phyloP scores from a whole-genome alignment of 2,329 filamentous ascomycete genomes.

The Dactylellina leptospora region DNA sequence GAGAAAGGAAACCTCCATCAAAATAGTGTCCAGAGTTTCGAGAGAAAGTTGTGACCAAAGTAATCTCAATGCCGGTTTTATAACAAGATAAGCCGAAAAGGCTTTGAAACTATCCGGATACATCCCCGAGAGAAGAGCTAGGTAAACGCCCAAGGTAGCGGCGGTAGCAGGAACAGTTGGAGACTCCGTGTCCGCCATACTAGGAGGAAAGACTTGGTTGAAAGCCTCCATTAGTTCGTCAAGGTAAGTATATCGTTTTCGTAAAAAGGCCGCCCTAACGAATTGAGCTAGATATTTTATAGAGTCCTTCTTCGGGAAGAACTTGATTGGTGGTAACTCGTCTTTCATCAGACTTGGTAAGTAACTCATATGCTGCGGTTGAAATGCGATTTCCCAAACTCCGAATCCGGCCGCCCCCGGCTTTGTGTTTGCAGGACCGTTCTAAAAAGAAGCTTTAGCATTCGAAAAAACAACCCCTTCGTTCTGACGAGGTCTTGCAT shows the following conservation, averaged over 20 bases:
- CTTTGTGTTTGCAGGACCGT: constrained; percentile 10
- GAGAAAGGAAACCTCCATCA: constrained; percentile 48
- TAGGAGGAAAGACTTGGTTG: constrained; percentile 37
- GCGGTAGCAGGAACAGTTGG: constrained; percentile 37
- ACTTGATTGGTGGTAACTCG: constrained; percentile 38
- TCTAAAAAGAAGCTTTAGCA: constrained; percentile 5
- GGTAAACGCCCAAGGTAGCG: constrained; percentile 32
- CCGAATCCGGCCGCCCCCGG: constrained; percentile 23
- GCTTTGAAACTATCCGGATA: constrained; percentile 47
- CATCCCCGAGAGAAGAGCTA: constrained; percentile 47
- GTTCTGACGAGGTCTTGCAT: not conserved
- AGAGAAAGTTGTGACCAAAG: constrained; percentile 48
- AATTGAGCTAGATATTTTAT: constrained; percentile 22
- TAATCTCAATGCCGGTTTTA: constrained; percentile 36
- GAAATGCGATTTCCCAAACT: constrained; percentile 45
- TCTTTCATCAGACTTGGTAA: constrained; percentile 38
- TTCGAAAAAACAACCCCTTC: not conserved
- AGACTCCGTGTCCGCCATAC: constrained; percentile 18
- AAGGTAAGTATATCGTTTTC: constrained; percentile 40
- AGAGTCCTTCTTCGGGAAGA: constrained; percentile 39
- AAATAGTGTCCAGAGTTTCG: constrained; percentile 39
- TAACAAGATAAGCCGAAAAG: constrained; percentile 35
- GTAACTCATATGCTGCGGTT: constrained; percentile 40
- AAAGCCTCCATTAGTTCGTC: constrained; percentile 46
- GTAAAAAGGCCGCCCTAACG: constrained; percentile 21